Percentiles rank a stretch among this genome's conserved stretches.
Evolutionary conservation across 75 land plant genomes (phyloP).

Genomic region (Chamaecyparis obtusa): DNA sequence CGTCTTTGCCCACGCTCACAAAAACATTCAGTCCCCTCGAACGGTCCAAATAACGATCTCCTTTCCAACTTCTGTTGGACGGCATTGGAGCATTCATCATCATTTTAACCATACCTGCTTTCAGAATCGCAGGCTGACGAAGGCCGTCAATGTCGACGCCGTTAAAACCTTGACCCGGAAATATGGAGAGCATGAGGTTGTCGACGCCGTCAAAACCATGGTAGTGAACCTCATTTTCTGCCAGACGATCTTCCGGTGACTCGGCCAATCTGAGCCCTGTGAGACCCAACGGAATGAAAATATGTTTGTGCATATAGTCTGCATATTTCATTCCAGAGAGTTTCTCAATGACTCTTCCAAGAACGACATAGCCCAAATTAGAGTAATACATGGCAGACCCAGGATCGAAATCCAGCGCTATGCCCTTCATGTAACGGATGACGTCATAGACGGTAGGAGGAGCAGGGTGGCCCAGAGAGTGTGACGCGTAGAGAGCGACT

Average conservation of each 20-base stretch:
- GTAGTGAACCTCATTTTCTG: background rate
- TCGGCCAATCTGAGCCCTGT: background rate
- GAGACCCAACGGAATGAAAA: background rate
- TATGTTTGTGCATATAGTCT: background rate
- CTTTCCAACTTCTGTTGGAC: background rate
- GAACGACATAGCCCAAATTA: background rate
- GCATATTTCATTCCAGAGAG: background rate
- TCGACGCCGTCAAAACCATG: background rate
- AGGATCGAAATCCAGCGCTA: conserved; percentile 1
- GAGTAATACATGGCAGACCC: background rate
- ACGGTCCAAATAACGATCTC: too few relatives aligned
- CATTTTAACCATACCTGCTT: background rate
- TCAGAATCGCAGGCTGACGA: background rate
- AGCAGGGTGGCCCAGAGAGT: background rate
- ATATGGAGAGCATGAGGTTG: background rate
- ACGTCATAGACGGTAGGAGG: background rate
- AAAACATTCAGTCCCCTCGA: conserved; percentile 2
- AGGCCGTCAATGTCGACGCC: background rate
- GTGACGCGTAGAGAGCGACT: background rate
- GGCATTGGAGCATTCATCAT: conserved; percentile 7
- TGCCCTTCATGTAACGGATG: conserved; percentile 9
- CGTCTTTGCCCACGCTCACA: background rate
- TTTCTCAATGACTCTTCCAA: conserved; percentile 7
- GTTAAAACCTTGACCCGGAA: background rate
- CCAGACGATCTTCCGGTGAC: background rate